A percentile compares a stretch with the other conserved stretches of the same genome.
These are phyloP conservation scores for Chlamydomonas reinhardtii DNA, from an alignment of 163 green algal species.

Conservation along the genomic window DNA sequence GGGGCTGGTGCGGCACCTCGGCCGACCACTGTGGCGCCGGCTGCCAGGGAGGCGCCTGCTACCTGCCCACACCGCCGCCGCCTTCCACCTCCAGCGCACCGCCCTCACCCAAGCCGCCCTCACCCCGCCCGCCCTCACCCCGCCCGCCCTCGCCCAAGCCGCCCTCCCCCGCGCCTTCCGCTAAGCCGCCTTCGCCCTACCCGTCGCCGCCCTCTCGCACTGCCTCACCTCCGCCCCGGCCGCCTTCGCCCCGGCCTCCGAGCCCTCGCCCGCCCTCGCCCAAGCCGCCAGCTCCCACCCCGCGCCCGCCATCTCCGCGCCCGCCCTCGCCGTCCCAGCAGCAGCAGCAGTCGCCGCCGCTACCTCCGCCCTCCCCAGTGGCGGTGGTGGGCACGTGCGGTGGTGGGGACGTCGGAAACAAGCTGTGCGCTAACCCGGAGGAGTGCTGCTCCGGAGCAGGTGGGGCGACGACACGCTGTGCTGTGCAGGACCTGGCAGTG, in stretches of 20 bases:
- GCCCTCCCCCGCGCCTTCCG: neutral
- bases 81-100: neutral
- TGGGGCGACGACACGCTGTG: too few species aligned
- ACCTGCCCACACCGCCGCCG: neutral
- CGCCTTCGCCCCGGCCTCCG: too few species aligned
- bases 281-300: too few species aligned
- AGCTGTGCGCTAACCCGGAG: too few species aligned
- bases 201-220: neutral
- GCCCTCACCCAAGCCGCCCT: neutral
- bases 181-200: neutral
- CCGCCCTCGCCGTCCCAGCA: neutral
- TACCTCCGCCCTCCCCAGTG: neutral
- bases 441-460: too few species aligned
- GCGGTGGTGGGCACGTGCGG: too few species aligned
- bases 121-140: neutral
- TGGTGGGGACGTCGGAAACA: too few species aligned
- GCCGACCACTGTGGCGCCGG: neutral
- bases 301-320: too few species aligned
- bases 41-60: constrained; percentile 25
- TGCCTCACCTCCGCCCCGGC: neutral
- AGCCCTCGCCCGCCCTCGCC: too few species aligned
- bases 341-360: neutral
- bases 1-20: constrained; percentile 7
- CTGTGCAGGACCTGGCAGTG: too few species aligned
- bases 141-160: neutral